Base-by-base conservation (phyloP, 345 rosid species). In the Lagerstroemia speciosa region DNA sequence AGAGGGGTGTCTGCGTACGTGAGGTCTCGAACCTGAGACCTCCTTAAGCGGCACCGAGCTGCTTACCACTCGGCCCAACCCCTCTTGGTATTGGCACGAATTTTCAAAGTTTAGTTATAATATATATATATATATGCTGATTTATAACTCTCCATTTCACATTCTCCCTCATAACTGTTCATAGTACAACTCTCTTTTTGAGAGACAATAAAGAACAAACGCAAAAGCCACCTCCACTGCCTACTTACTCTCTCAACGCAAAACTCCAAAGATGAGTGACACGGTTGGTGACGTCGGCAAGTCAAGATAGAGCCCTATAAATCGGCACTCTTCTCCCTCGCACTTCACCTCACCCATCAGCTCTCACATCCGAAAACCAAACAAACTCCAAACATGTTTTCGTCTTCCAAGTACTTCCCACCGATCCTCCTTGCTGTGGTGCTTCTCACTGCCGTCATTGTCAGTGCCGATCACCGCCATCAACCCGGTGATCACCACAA, bases 401-500 rank as follows among this genome's bases (percentile, higher is more conserved):
- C 58, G 27, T 27, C 65, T 40, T 58, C 41, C 48, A 52, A 65
- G 62, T 32, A 6, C 37, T 57, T 24, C 11, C 57, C 65, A 22
- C 34, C 27, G 2, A 11, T 71, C 10, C 15, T 71, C 37, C 53
- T 65, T 12, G 65, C 65, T 24, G 55, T 65, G 24, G 69, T 65
- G 53, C 40, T 71, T 31, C 38, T 65, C 69, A 57, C 69, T 32
- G 3, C 57, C 55, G 17, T 65, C 69, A 27, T 65, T 55, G 64
- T 22, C 37, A 32, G 15, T 48, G 66, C 33, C 30, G 62, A 37
- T 4, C 40, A 64, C 71, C 75, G 45, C 64, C 50, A 38, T 29
- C 64, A 61, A 8, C 60, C 40, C 41, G 68, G 53, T 75, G 70
- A 16, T 69, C 65, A 41, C 11, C 70, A 68, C 46, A 40, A 68